These are phyloP conservation scores for Dendryphion nanum DNA, from an alignment of 2,329 filamentous ascomycete genomes.

Conservation along the genomic window DNA sequence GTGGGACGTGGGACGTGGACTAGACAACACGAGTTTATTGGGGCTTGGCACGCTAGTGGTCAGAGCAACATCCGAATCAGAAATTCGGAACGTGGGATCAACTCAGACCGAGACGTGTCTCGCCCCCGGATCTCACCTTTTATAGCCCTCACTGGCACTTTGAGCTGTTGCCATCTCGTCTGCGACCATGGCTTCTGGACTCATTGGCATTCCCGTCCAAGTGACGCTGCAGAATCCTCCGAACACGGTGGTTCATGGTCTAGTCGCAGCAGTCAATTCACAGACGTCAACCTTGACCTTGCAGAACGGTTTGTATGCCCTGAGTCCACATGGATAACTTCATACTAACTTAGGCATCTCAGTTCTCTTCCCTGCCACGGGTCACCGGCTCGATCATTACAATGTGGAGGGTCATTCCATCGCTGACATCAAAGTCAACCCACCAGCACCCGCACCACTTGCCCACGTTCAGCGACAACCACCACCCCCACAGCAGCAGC, in stretches of 20 bases:
- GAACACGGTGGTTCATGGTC: constrained; percentile 65
- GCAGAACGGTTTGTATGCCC: constrained; percentile 60
- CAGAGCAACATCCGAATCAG: no score
- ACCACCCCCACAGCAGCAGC: not conserved
- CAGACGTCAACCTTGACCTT: constrained; percentile 62
- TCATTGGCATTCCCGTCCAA: constrained; percentile 73
- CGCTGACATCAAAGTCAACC: constrained; percentile 56
- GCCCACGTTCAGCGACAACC: constrained; percentile 3
- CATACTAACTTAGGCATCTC: not conserved
- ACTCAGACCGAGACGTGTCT: not conserved
- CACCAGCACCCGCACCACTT: constrained; percentile 20
- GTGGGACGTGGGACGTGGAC: no score
- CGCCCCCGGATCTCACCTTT: not conserved
- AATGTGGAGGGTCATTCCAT: constrained; percentile 59
- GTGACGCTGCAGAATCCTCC: constrained; percentile 68
- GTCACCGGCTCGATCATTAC: constrained; percentile 53
- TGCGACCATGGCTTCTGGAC: constrained; percentile 62
- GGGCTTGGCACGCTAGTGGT: no score
- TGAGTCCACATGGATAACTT: not conserved
- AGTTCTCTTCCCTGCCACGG: constrained; percentile 56
- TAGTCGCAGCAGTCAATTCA: constrained; percentile 68
- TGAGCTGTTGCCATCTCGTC: not conserved
- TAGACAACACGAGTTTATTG: no score
- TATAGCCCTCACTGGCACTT: not conserved
- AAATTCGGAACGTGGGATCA: not conserved